Percentiles rank a stretch among this genome's conserved stretches.
These are phyloP conservation scores for Magnolia sinica DNA, from an alignment of 164 flowering plant species.

Conservation along the genomic window DNA sequence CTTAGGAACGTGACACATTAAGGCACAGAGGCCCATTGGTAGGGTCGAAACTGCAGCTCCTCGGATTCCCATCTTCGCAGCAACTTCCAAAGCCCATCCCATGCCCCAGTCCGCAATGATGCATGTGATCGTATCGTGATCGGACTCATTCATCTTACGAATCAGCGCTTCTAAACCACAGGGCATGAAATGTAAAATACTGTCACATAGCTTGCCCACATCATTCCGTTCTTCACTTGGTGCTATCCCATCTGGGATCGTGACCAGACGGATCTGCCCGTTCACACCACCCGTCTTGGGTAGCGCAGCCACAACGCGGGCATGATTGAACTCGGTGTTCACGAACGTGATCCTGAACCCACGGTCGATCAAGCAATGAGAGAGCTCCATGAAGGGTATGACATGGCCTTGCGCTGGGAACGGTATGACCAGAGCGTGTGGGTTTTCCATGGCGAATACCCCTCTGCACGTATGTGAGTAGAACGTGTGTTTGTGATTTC, in stretches of 20 bases:
- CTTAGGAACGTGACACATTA: constrained; percentile 5
- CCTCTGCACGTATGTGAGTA: no score
- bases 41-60: constrained; percentile 10
- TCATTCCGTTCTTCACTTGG: constrained; percentile 12
- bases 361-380: no score
- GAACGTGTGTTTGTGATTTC: no score
- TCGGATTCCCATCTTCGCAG: constrained; percentile 17
- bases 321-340: not conserved
- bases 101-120: no score
- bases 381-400: no score
- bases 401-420: no score
- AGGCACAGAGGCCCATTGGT: not conserved
- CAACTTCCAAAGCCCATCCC: constrained; percentile 6
- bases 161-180: constrained; percentile 14
- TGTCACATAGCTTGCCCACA: not conserved
- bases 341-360: no score
- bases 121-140: no score
- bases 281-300: not conserved
- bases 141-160: constrained; percentile 2
- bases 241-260: constrained; percentile 18
- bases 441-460: no score
- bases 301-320: not conserved
- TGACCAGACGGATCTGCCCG: constrained; percentile 9
- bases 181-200: not conserved
- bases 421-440: no score